Conservation (phyloP, 1,284 basidiomycete species). For the Athelia sp. region DNA sequence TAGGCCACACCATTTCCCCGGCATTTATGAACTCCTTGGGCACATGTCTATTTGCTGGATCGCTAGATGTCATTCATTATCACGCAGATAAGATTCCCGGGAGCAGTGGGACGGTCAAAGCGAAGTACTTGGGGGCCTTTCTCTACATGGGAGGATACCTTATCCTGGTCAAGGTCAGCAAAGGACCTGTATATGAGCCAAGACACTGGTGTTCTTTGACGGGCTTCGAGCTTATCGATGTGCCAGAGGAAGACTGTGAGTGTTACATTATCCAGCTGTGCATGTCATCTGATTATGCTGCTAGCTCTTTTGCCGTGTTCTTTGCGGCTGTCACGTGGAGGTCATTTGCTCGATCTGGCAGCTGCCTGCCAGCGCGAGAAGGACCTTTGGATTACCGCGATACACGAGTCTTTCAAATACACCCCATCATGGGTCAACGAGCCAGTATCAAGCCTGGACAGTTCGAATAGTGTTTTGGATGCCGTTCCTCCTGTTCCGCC, state of each 20-base stretch:
- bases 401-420: constrained; percentile 43
- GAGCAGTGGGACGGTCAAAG: constrained; percentile 50
- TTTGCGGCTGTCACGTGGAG: constrained; percentile 65
- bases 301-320: constrained; percentile 75
- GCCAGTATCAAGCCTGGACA: constrained; percentile 53
- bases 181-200: constrained; percentile 78
- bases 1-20: constrained; percentile 33
- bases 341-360: constrained; percentile 78
- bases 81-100: constrained; percentile 32
- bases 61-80: constrained; percentile 79
- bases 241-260: constrained; percentile 64
- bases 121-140: constrained; percentile 86
- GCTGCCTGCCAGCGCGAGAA: constrained; percentile 81
- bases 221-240: constrained; percentile 68
- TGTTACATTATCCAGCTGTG: constrained; percentile 9
- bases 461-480: constrained; percentile 31
- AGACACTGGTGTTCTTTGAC: constrained; percentile 81
- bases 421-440: constrained; percentile 48
- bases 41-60: constrained; percentile 71
- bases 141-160: constrained; percentile 83
- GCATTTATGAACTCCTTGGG: constrained; percentile 69
- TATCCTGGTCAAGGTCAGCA: constrained; percentile 80
- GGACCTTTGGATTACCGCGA: constrained; percentile 72
- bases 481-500: background rate
- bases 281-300: constrained; percentile 8